A percentile compares a stretch with the other conserved stretches of the same genome.
Conservation (phyloP, 805 yeast genomes). For the Nakazawaea wickerhamii region DNA sequence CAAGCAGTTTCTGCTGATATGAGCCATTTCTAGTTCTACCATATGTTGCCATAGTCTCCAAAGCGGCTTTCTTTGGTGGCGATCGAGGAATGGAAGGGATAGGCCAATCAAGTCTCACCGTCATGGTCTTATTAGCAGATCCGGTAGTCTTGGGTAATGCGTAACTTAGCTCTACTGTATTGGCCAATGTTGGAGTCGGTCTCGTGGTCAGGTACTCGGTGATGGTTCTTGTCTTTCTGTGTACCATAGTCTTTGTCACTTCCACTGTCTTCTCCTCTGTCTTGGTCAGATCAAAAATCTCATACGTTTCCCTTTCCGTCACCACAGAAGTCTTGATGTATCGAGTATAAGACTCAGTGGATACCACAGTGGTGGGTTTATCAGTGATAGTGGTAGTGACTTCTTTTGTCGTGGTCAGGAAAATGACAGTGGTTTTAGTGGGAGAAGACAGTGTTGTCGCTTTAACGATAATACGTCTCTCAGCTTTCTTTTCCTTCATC, state of each 20-base stretch:
- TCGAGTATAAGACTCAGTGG: background rate
- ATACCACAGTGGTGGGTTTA: background rate
- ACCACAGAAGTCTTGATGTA: conserved; percentile 1
- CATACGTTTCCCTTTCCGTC: conserved; percentile 1
- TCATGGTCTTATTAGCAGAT: background rate
- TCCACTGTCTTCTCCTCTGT: background rate
- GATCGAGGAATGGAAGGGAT: background rate
- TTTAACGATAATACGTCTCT: no score
- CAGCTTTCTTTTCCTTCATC: no score
- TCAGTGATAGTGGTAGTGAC: background rate
- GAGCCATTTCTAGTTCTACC: conserved; percentile 4
- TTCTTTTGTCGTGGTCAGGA: no score
- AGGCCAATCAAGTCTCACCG: background rate
- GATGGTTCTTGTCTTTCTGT: background rate
- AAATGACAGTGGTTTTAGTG: no score
- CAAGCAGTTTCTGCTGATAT: conserved; percentile 7
- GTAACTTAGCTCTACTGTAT: background rate
- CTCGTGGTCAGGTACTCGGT: background rate
- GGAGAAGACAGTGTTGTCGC: no score
- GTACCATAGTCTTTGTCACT: background rate
- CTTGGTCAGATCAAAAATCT: background rate
- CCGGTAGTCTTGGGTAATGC: background rate
- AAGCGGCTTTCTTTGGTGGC: background rate
- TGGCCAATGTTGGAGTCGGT: background rate
- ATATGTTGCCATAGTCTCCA: background rate